Evolutionary conservation across 2,329 filamentous ascomycete genomes (phyloP), one percentile per base, ranked within the genome.

Genomic region (Microsporum audouinii): DNA sequence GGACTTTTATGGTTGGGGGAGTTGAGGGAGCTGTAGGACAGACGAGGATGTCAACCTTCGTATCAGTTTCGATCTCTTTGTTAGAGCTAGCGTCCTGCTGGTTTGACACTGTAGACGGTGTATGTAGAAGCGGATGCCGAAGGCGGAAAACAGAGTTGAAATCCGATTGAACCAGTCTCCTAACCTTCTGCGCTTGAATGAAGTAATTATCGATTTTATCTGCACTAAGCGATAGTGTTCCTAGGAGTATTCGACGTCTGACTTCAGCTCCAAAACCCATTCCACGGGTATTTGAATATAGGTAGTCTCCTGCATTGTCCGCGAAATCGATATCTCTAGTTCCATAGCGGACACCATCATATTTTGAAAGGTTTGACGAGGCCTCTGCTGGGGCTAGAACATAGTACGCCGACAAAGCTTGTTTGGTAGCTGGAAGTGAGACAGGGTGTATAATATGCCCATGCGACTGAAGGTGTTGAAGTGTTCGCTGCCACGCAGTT

Each of bases 161-260:
- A 70, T 99, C 94, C 38, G 79, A 78, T 71, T 94, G 87, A 1
- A 99, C 89, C 17, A 95, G 78, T 60, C 89, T 82, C 0, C 94
- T 86, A 43, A 96, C 84, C 65, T 87, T 87, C 75, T 99, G 94
- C 53, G 94, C 94, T 71, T 96, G 88, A 64, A 96, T 83, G 70
- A 99, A 99, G 74, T 97, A 96, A 72, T 97, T 99, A 72, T 96
- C 88, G 70, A 95, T 94, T 7, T 91, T 91, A 63, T 88, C 84
- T 0, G 92, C 91, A 73, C 89, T 95, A 59, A 99, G 80, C 45
- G 87, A 91, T 71, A 96, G 97, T 0, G 91, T 87, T 14, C 94
- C 94, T 0, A 99, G 82, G 6, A 99, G 76, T 62, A 99, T 95
- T 43, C 94, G 85, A 59, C 90, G 82, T 70, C 87, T 85, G 8